Evolutionary conservation across 83 land plant genomes (phyloP).

Genomic region (Isoetes engelmannii): DNA sequence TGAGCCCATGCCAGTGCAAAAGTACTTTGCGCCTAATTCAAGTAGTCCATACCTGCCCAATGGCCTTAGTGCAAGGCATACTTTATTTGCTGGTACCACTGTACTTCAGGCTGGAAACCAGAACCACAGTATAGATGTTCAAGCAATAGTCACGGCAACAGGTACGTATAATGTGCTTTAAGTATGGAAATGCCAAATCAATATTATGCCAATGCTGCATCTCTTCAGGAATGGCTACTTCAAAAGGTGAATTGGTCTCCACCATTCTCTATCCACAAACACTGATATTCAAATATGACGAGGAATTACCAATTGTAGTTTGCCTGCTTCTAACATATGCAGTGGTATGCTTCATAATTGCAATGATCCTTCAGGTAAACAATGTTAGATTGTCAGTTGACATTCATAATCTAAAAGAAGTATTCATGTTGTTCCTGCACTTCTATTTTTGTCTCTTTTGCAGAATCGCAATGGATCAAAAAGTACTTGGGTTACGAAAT

Average conservation of each 20-base stretch:
- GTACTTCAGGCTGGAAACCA: slow-evolving; percentile 35
- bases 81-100: slow-evolving; percentile 38
- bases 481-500: slow-evolving; percentile 37
- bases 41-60: slow-evolving; percentile 15
- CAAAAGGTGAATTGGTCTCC: slow-evolving; percentile 33
- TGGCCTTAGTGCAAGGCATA: slow-evolving; percentile 31
- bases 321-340: slow-evolving; percentile 29
- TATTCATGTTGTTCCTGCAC: background rate
- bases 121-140: slow-evolving; percentile 17
- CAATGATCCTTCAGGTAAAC: slow-evolving; percentile 30
- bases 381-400: background rate
- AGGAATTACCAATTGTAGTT: slow-evolving; percentile 37
- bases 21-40: slow-evolving; percentile 29
- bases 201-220: background rate
- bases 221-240: slow-evolving; percentile 33
- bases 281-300: slow-evolving; percentile 38
- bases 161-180: slow-evolving; percentile 15
- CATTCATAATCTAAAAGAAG: background rate
- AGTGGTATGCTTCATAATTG: slow-evolving; percentile 27
- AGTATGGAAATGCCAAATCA: background rate
- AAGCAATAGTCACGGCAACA: slow-evolving; percentile 36
- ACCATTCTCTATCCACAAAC: slow-evolving; percentile 36
- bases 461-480: slow-evolving; percentile 34
- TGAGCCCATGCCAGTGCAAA: slow-evolving; percentile 35
- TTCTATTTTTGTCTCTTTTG: slow-evolving; percentile 4